Conservation (phyloP, 768 basidiomycete species). For the Pulveroboletus sp. region DNA sequence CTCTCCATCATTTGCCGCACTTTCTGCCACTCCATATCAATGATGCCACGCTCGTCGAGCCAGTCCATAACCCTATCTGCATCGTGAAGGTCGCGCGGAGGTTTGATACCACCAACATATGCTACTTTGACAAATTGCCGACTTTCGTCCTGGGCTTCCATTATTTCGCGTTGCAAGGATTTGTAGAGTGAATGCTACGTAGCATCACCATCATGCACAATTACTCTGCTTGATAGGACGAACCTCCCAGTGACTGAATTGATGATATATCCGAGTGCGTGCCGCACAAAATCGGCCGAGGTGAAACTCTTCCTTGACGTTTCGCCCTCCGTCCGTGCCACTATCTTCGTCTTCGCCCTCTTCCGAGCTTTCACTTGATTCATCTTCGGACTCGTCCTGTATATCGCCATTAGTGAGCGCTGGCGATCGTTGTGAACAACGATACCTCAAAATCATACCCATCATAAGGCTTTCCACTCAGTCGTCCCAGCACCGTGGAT, state of each 20-base stretch:
- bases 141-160: conserved; percentile 44
- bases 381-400: conserved; percentile 20
- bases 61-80: conserved; percentile 81
- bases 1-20: conserved; percentile 71
- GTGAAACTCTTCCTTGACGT: conserved; percentile 40
- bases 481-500: conserved; percentile 56
- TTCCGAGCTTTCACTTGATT: conserved; percentile 24
- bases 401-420: not conserved
- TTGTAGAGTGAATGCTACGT: conserved; percentile 62
- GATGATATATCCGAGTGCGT: conserved; percentile 63
- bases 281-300: conserved; percentile 79
- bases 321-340: conserved; percentile 2
- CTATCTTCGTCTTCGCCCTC: conserved; percentile 15
- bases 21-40: conserved; percentile 66
- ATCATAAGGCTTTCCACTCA: conserved; percentile 71
- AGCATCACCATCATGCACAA: conserved; percentile 5
- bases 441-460: conserved; percentile 59
- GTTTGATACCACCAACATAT: conserved; percentile 46
- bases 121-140: conserved; percentile 54
- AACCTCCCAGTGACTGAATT: conserved; percentile 83
- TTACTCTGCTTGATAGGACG: conserved; percentile 15
- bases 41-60: conserved; percentile 65
- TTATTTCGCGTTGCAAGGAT: conserved; percentile 52
- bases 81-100: conserved; percentile 63
- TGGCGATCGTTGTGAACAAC: not conserved